Base-by-base conservation (phyloP, 306 rosid species). In the Cicer arietinum region DNA sequence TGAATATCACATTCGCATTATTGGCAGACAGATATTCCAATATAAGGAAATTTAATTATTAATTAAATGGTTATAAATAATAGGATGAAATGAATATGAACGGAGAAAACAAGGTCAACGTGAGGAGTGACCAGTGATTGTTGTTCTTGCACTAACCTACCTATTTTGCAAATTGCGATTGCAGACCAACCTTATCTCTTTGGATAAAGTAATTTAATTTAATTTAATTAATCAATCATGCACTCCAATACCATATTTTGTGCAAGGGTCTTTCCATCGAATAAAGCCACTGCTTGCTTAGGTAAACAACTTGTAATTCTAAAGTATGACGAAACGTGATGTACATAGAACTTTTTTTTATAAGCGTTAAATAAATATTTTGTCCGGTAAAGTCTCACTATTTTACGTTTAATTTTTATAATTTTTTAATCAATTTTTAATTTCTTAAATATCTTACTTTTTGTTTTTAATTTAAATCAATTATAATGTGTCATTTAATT, bases 1-100 rank as follows among this genome's bases (percentile, higher is more conserved):
- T 42, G 30, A 58, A 58, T 37, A 20, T 3, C n/a, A 66, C 43
- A 85, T 88, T 81, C 68, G 82, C 39, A 53, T 59, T 17, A 68
- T 73, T 83, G 86, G 90, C 77, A 75, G 89, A 84, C 92, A 90
- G 78, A 86, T 83, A 90, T 83, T 86, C 90, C 72, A 84, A 81
- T 73, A 45, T 37, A 16, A 8, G 59, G 43, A 44, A 67, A 78
- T 73, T 74, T 57, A 48, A 47, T 86, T 65, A 78, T 75, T 6
- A 60, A 78, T 64, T 6, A 58, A 77, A 56, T 22, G 20, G 17
- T 67, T 59, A 44, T 48, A 41, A 61, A 22, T n/a, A 14, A 25
- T 79, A 10, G 3, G 10, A 83, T 16, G 41, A 67, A 61, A 66
- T 61, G 13, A 67, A 67, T 72, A 50, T 59, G 79, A 78, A 74